Evolutionary conservation across 169 alveolate species (phyloP).

Genomic region (Toxoplasma gondii): DNA sequence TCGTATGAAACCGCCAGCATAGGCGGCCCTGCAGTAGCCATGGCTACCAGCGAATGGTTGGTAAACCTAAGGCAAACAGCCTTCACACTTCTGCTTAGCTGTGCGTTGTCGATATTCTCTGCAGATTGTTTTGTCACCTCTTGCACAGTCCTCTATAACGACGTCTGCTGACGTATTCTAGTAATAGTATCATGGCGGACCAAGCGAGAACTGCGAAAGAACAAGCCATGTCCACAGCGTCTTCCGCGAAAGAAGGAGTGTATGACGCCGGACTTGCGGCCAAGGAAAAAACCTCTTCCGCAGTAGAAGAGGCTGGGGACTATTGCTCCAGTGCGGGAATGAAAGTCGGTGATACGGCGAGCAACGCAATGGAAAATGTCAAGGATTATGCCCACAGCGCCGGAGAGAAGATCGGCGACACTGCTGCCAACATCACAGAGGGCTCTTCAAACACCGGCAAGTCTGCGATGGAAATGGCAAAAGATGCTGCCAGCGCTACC

Average conservation of each 20-base stretch:
- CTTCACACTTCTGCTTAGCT: too few species aligned
- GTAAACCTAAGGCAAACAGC: too few species aligned
- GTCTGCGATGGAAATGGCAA: background rate
- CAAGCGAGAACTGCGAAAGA: background rate
- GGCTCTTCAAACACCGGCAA: background rate
- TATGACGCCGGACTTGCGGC: slow-evolving; percentile 11
- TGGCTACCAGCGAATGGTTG: too few species aligned
- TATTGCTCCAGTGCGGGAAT: slow-evolving; percentile 8
- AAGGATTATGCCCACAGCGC: slow-evolving; percentile 17
- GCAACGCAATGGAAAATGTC: background rate
- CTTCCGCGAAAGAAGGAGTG: slow-evolving; percentile 3
- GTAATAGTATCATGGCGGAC: background rate
- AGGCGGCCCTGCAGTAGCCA: too few species aligned
- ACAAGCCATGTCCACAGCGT: background rate
- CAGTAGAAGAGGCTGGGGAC: background rate
- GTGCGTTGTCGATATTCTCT: background rate
- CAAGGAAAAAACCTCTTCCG: background rate
- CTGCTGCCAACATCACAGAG: slow-evolving; percentile 4
- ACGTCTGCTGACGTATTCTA: background rate
- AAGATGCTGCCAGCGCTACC: background rate
- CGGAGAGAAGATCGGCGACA: slow-evolving; percentile 33
- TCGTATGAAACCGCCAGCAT: too few species aligned
- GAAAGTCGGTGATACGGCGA: slow-evolving; percentile 7
- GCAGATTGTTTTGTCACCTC: background rate
- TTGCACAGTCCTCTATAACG: background rate